A percentile compares a stretch with the other conserved stretches of the same genome.
Evolutionary conservation across 257 asterid species (phyloP).

Genomic region (Dorcoceras hygrometricum): DNA sequence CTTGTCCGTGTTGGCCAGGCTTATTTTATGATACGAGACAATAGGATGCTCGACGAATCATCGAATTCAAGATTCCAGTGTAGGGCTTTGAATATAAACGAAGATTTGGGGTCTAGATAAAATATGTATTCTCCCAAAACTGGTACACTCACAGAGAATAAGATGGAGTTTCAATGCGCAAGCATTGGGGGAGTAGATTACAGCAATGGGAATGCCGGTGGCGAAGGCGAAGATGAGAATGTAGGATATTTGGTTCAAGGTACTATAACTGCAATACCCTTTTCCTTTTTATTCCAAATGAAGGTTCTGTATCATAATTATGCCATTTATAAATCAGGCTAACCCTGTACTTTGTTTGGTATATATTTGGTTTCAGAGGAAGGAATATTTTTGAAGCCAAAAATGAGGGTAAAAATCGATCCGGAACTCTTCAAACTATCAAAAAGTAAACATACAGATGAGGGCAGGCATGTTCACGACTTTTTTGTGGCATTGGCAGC

Average conservation of each 20-base stretch:
- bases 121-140: slow-evolving; percentile 93
- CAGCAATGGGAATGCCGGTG: slow-evolving; percentile 33
- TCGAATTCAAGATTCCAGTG: slow-evolving; percentile 91
- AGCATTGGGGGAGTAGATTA: slow-evolving; percentile 80
- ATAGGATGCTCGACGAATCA: slow-evolving; percentile 58
- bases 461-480: slow-evolving; percentile 54
- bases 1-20: slow-evolving; percentile 99
- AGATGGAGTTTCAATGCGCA: slow-evolving; percentile 97
- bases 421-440: slow-evolving; percentile 56
- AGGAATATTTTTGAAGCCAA: slow-evolving; percentile 65
- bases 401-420: slow-evolving; percentile 71
- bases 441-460: slow-evolving; percentile 46
- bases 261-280: slow-evolving; percentile 23
- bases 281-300: background rate
- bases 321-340: slow-evolving; percentile 12
- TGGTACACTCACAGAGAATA: slow-evolving; percentile 96
- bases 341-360: slow-evolving; percentile 8
- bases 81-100: slow-evolving; percentile 94
- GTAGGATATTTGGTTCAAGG: slow-evolving; percentile 57
- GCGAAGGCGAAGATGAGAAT: slow-evolving; percentile 49
- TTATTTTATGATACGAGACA: slow-evolving; percentile 81
- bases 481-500: slow-evolving; percentile 94
- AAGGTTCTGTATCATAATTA: slow-evolving; percentile 1
- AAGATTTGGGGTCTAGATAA: slow-evolving; percentile 98
- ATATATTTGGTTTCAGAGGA: slow-evolving; percentile 50